phyloP scores from a whole-genome alignment of 345 rosid genomes.

The Dimocarpus longan region DNA sequence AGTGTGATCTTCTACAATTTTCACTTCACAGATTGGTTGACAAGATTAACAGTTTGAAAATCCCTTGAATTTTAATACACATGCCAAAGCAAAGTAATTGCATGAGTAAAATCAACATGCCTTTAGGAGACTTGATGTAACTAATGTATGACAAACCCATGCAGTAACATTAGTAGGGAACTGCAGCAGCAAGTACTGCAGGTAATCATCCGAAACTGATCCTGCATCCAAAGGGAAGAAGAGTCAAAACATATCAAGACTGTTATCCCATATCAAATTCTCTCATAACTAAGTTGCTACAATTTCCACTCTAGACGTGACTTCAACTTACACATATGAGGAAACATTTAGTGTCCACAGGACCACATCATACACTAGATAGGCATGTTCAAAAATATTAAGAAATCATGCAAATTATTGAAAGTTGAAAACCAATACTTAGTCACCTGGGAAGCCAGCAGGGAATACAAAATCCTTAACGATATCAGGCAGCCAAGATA shows the following conservation, averaged over 20 bases:
- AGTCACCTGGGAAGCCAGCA: slow-evolving; percentile 81
- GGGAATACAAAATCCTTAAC: slow-evolving; percentile 78
- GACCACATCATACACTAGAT: neutral
- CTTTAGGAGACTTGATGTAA: slow-evolving; percentile 96
- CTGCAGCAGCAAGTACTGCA: slow-evolving; percentile 87
- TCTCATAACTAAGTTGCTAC: neutral
- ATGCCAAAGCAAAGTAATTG: slow-evolving; percentile 35
- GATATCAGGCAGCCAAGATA: slow-evolving; percentile 63
- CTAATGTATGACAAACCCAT: slow-evolving; percentile 93
- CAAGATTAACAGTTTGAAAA: neutral
- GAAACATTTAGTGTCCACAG: neutral
- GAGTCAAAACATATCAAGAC: slow-evolving; percentile 9
- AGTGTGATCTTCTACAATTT: slow-evolving; percentile 7
- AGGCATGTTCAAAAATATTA: neutral
- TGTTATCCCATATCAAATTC: neutral
- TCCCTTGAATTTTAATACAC: slow-evolving; percentile 27
- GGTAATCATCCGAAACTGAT: slow-evolving; percentile 93
- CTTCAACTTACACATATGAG: neutral
- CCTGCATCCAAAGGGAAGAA: slow-evolving; percentile 43
- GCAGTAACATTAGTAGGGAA: slow-evolving; percentile 94
- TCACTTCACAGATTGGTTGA: neutral
- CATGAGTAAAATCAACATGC: slow-evolving; percentile 62
- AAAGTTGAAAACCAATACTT: slow-evolving; percentile 2
- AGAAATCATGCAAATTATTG: no score
- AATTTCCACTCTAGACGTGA: neutral